Percentiles rank a stretch among this genome's conserved stretches.
Conservation (phyloP, 192 early-diverging fungal species). For the Podila epicladia region DNA sequence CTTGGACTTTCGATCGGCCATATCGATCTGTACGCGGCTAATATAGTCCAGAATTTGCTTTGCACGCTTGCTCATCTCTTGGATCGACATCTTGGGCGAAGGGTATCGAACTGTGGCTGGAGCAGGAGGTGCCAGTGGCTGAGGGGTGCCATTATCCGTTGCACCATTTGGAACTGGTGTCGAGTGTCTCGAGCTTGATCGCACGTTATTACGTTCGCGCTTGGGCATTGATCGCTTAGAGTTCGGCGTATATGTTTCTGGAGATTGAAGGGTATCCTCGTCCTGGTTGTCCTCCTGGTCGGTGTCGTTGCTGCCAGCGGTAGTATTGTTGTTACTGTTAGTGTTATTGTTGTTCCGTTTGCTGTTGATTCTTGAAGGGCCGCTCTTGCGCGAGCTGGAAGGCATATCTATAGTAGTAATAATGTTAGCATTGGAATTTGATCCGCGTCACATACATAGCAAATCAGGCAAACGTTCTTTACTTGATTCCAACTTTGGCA, state of each 20-base stretch:
- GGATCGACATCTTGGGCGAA: constrained; percentile 60
- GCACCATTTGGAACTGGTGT: constrained; percentile 17
- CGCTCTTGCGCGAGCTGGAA: not conserved
- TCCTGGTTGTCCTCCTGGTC: not conserved
- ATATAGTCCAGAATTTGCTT: constrained; percentile 75
- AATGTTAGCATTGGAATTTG: not conserved
- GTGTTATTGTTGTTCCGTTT: not conserved
- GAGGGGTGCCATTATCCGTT: constrained; percentile 19
- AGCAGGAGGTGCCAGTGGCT: constrained; percentile 45
- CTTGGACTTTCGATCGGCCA: constrained; percentile 51
- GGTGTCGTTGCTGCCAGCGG: not conserved
- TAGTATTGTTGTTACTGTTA: not conserved
- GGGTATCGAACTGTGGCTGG: constrained; percentile 66
- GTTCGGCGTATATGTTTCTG: not conserved
- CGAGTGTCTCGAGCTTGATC: constrained; percentile 20
- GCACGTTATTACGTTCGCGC: not conserved
- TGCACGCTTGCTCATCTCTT: constrained; percentile 73
- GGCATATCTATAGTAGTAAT: not conserved
- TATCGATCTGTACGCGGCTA: constrained; percentile 57
- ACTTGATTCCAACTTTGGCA: not conserved
- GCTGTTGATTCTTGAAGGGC: not conserved
- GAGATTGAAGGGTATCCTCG: constrained; percentile 1
- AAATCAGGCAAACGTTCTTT: not conserved
- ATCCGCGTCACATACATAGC: too few species aligned
- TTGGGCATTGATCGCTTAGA: constrained; percentile 12